Percentiles rank a stretch among this genome's conserved stretches.
These are phyloP conservation scores for Sextonia rubra DNA, from an alignment of 164 flowering plant species.

Conservation along the genomic window DNA sequence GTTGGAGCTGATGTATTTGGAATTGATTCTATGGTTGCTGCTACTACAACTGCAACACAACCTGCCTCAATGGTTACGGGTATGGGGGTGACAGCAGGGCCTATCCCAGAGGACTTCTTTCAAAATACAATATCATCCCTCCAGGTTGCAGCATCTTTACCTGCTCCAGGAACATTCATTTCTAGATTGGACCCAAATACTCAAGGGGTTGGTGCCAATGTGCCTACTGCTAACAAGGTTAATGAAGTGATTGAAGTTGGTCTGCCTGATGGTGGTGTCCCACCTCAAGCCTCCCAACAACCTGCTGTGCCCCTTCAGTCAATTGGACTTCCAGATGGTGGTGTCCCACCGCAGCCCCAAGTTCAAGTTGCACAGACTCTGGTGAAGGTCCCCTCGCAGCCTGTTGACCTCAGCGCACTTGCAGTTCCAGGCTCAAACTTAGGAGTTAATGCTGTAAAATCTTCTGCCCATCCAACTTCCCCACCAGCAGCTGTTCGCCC, in stretches of 20 bases:
- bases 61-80: conserved; percentile 33
- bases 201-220: conserved; percentile 34
- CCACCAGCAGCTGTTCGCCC: conserved; percentile 81
- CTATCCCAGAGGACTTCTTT: conserved; percentile 97
- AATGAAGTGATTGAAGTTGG: conserved; percentile 39
- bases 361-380: conserved; percentile 29
- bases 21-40: conserved; percentile 17
- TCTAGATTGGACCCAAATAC: conserved; percentile 48
- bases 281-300: conserved; percentile 43
- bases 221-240: conserved; percentile 32
- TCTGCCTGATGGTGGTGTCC: conserved; percentile 76
- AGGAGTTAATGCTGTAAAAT: conserved; percentile 29
- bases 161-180: conserved; percentile 67
- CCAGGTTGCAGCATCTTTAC: conserved; percentile 77
- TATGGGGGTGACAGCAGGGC: conserved; percentile 56
- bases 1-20: conserved; percentile 61
- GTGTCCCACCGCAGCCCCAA: conserved; percentile 80
- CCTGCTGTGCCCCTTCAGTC: conserved; percentile 34
- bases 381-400: conserved; percentile 54
- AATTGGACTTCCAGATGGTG: conserved; percentile 89
- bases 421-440: conserved; percentile 51
- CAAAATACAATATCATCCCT: conserved; percentile 90
- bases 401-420: conserved; percentile 87
- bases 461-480: conserved; percentile 44
- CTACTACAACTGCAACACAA: conserved; percentile 3